Percentiles rank a stretch among this genome's conserved stretches.
phyloP scores from a whole-genome alignment of 176 grass and related monocot species.

The Areca catechu region DNA sequence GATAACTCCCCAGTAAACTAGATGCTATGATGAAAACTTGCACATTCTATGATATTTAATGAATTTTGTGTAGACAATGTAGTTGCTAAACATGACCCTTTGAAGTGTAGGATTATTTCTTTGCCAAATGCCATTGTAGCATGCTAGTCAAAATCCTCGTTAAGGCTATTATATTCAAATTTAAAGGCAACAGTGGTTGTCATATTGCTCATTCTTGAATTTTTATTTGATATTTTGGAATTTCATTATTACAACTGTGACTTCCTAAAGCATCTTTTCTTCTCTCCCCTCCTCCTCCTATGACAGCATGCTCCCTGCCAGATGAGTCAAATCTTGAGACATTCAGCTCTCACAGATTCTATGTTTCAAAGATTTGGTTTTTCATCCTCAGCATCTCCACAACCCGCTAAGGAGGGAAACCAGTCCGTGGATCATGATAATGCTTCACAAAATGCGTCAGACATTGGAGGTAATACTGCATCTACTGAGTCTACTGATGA shows the following conservation, averaged over 20 bases:
- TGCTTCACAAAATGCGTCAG: neutral
- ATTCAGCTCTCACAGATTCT: neutral
- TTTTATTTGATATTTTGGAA: neutral
- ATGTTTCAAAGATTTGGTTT: constrained; percentile 9
- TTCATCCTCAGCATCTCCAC: constrained; percentile 1
- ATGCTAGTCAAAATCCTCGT: no score
- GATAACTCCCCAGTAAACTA: no score
- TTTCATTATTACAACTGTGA: neutral
- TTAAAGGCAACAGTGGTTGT: no score
- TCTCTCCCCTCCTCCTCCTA: neutral
- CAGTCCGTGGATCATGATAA: constrained; percentile 1
- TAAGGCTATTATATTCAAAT: no score
- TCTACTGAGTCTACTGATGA: constrained; percentile 7
- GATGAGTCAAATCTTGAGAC: constrained; percentile 20
- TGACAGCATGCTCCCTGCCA: constrained; percentile 13
- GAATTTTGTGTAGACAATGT: no score
- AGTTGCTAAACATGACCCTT: no score
- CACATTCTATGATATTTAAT: no score
- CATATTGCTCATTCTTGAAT: no score
- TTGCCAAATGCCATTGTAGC: no score
- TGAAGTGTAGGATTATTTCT: no score
- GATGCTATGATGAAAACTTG: no score
- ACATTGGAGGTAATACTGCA: neutral
- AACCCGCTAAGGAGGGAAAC: constrained; percentile 16
- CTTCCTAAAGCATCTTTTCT: no score